Evolutionary conservation across 1,139 yeast species (phyloP).

Genomic region (Pichia sp.): DNA sequence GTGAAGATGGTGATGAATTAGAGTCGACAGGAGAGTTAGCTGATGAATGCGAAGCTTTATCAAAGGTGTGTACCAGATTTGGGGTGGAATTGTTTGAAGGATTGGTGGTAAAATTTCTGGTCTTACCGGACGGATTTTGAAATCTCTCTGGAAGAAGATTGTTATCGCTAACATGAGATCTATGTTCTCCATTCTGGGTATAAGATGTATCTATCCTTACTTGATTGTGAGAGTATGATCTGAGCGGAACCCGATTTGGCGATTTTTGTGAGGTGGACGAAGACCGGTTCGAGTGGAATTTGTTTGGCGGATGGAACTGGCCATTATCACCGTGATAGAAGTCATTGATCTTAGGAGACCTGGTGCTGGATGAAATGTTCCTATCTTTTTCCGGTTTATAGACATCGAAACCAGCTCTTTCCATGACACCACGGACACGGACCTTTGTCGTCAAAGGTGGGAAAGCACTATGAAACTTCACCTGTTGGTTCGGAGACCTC

Average conservation of each 20-base stretch:
- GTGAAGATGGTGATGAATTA: constrained; percentile 1
- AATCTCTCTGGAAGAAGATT: not conserved
- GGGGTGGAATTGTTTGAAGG: constrained; percentile 19
- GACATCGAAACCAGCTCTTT: constrained; percentile 62
- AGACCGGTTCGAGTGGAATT: constrained; percentile 8
- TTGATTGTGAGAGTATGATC: constrained; percentile 10
- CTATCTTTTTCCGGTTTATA: constrained; percentile 27
- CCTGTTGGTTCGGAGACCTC: constrained; percentile 28
- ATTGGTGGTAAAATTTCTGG: constrained; percentile 27
- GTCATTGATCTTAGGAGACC: constrained; percentile 8
- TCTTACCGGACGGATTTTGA: constrained; percentile 3
- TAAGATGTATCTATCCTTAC: constrained; percentile 1
- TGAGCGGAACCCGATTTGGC: not conserved
- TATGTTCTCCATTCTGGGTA: not conserved
- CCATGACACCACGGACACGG: constrained; percentile 54
- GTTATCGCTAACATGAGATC: not conserved
- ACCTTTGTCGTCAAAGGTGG: constrained; percentile 54
- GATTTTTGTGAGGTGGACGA: not conserved
- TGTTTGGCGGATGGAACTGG: constrained; percentile 13
- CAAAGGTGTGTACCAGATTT: not conserved
- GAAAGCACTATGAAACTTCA: constrained; percentile 37
- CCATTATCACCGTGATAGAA: not conserved
- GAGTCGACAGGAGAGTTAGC: not conserved
- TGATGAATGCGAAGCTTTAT: not conserved
- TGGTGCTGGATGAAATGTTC: not conserved